Evolutionary conservation across 495 filamentous ascomycete genomes (phyloP).

Genomic region (Tuber borchii): DNA sequence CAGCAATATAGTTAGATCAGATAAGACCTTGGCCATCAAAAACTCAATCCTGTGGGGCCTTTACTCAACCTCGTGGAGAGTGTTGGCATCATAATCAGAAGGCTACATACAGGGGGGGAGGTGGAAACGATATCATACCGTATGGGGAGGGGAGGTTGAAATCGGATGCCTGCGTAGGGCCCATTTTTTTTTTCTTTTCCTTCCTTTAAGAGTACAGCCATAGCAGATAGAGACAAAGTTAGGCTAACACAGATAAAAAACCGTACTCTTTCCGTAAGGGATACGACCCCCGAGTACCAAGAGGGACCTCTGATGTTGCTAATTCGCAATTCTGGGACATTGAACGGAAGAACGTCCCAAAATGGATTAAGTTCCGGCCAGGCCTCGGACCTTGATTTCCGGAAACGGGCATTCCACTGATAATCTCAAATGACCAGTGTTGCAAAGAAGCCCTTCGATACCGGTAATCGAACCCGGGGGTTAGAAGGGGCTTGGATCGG

Average conservation of each 20-base stretch:
- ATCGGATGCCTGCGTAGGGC: not conserved
- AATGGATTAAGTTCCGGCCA: conserved; percentile 9
- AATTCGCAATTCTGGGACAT: conserved; percentile 19
- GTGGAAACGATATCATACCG: conserved; percentile 4
- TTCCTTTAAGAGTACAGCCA: not conserved
- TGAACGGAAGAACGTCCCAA: conserved; percentile 17
- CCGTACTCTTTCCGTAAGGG: conserved; percentile 30
- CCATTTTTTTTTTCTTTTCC: not conserved
- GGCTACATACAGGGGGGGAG: not conserved
- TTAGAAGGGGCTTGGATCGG: too few species aligned
- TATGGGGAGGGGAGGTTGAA: conserved; percentile 2
- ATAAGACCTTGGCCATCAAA: not conserved
- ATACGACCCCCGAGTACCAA: conserved; percentile 33
- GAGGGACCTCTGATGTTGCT: conserved; percentile 12
- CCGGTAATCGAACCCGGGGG: too few species aligned
- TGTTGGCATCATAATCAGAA: not conserved
- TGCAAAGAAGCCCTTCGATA: too few species aligned
- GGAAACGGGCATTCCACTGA: conserved; percentile 3
- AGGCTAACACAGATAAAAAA: conserved; percentile 10
- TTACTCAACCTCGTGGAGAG: not conserved
- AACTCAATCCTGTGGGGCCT: not conserved
- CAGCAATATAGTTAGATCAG: conserved; percentile 1
- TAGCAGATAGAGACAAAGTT: not conserved
- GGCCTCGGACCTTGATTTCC: conserved; percentile 2
- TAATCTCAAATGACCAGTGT: conserved; percentile 22